A percentile compares a stretch with the other conserved stretches of the same genome.
Evolutionary conservation across 768 basidiomycete genomes (phyloP).

Genomic region (Rhizopogon vesiculosus): DNA sequence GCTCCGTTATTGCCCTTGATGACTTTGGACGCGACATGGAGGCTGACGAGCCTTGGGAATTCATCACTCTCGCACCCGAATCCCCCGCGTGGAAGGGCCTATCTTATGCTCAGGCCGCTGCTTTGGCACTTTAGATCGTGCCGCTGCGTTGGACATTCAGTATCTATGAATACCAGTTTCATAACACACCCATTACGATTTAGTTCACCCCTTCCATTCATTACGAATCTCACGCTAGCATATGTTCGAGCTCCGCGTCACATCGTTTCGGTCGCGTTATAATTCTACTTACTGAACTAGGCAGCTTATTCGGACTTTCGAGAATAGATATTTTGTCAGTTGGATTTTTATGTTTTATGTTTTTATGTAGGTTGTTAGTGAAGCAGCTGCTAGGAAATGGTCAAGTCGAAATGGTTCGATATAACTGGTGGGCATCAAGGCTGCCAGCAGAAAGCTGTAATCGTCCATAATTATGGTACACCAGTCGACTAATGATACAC

Average conservation of each 20-base stretch:
- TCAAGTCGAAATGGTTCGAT: not conserved
- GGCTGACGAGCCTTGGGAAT: conserved; percentile 27
- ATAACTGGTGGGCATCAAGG: not conserved
- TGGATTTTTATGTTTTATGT: not conserved
- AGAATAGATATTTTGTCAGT: not conserved
- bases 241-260: not conserved
- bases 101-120: conserved; percentile 26
- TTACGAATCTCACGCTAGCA: conserved; percentile 6
- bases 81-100: conserved; percentile 25
- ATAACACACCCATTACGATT: conserved; percentile 9
- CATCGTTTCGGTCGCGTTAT: not conserved
- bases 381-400: not conserved
- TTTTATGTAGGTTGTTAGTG: not conserved
- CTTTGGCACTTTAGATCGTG: conserved; percentile 14
- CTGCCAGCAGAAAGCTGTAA: not conserved
- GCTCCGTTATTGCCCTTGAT: conserved; percentile 27
- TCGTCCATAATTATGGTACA: not conserved
- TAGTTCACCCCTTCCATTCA: conserved; percentile 10
- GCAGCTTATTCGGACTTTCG: conserved; percentile 7
- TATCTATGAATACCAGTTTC: not conserved
- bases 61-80: conserved; percentile 23
- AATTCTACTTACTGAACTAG: conserved; percentile 12
- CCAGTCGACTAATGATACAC: not conserved
- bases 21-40: conserved; percentile 15
- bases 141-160: not conserved